A percentile compares a stretch with the other conserved stretches of the same genome.
Evolutionary conservation across 306 rosid genomes (phyloP).

Genomic region (Sechiopsis laciniata): DNA sequence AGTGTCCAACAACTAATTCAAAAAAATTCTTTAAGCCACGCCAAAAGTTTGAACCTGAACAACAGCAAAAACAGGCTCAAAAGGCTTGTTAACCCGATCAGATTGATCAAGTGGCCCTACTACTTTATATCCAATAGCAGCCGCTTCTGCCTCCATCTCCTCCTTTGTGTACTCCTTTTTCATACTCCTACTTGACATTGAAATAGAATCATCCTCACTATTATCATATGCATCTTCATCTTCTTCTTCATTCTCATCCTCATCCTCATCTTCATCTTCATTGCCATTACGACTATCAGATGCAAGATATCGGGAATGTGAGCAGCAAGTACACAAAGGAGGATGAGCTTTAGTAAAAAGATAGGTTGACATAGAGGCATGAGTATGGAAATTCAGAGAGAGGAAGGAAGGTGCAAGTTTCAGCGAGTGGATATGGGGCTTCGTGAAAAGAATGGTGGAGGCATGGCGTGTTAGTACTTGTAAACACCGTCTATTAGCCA

Average conservation of each 20-base stretch:
- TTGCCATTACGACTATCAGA: constrained; percentile 31
- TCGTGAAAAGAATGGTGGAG: constrained; percentile 35
- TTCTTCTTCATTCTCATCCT: constrained; percentile 30
- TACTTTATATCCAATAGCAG: constrained; percentile 64
- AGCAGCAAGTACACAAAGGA: constrained; percentile 28
- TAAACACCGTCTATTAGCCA: constrained; percentile 70
- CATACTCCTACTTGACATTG: constrained; percentile 28
- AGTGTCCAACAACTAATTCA: neutral
- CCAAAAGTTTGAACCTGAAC: constrained; percentile 50
- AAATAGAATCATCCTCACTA: constrained; percentile 37
- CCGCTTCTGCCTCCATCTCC: constrained; percentile 73
- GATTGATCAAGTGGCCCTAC: constrained; percentile 49
- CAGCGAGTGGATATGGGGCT: constrained; percentile 32
- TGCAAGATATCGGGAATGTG: constrained; percentile 44
- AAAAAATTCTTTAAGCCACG: neutral
- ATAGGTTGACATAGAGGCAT: constrained; percentile 23
- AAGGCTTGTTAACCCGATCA: constrained; percentile 57
- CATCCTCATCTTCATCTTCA: constrained; percentile 18
- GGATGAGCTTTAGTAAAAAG: constrained; percentile 26
- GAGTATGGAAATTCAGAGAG: constrained; percentile 23
- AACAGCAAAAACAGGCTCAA: constrained; percentile 70
- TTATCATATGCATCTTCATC: constrained; percentile 32
- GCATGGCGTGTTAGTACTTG: constrained; percentile 49
- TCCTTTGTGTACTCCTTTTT: constrained; percentile 53
- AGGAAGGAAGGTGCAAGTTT: constrained; percentile 20